phyloP scores from a whole-genome alignment of 805 yeast genomes.

The Candida qinlingensis region DNA sequence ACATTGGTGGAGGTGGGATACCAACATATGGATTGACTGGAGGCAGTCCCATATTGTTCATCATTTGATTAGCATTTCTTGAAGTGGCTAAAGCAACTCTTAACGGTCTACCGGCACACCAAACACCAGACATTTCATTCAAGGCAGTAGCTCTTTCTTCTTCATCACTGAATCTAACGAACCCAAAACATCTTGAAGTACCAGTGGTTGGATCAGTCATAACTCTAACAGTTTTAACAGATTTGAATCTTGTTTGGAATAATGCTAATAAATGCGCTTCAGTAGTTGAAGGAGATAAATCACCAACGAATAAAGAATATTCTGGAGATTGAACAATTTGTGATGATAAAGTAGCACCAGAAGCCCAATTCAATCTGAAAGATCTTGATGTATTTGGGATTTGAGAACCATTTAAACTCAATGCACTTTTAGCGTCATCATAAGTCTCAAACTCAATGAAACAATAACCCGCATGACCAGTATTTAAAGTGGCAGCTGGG shows the following conservation, averaged over 20 bases:
- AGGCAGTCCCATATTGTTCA: conserved; percentile 1
- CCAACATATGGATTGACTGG: conserved; percentile 8
- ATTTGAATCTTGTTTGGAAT: conserved; percentile 59
- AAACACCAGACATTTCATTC: conserved; percentile 70
- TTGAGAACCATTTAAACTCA: conserved; percentile 58
- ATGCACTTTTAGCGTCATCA: conserved; percentile 65
- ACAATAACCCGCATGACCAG: conserved; percentile 61
- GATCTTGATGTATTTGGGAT: conserved; percentile 60
- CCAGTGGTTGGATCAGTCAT: conserved; percentile 84
- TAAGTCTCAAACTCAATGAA: conserved; percentile 68
- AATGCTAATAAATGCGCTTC: conserved; percentile 73
- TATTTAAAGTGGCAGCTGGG: conserved; percentile 29
- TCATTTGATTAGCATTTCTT: conserved; percentile 34
- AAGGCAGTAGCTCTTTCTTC: conserved; percentile 64
- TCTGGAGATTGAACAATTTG: conserved; percentile 73
- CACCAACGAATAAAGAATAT: conserved; percentile 78
- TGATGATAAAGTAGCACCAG: conserved; percentile 70
- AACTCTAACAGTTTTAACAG: conserved; percentile 75
- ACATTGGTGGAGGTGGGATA: conserved; percentile 3
- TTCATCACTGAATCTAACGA: conserved; percentile 70
- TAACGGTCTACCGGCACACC: conserved; percentile 74
- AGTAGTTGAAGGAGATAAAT: conserved; percentile 69
- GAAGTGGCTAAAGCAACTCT: conserved; percentile 81
- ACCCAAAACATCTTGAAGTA: conserved; percentile 73
- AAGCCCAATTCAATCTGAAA: conserved; percentile 79